Base-by-base conservation (phyloP, 208 protist species). In the Angomonas deanei region DNA sequence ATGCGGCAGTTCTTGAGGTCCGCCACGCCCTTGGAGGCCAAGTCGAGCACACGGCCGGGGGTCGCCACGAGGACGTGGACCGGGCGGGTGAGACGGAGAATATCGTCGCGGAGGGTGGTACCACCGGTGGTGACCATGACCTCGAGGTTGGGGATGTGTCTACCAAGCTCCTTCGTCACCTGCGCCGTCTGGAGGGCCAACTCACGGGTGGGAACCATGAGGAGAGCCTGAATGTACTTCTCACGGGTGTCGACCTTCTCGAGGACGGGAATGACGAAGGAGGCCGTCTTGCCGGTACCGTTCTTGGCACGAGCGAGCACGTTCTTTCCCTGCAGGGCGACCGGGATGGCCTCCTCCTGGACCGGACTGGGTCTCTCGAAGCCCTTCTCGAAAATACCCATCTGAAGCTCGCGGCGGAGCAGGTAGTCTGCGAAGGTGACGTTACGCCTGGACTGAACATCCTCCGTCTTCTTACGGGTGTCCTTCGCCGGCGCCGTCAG, bases 61-160 rank as follows among this genome's bases (percentile, higher is more conserved):
- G 98, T 99, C 27, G 97, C 97, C n/a, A 99, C 97, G n/a, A 99
- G 78, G 53, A 99, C 90, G 68, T 99, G 98, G 50, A 99, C 98
- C n/a, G 88, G 75, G 61, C 91, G 82, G 26, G 88, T 96, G 30
- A 99, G 86, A 28, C 98, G 86, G 26, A 99, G 74, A 74, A 99
- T 99, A 80, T 99, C 98, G 57, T 99, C 98, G 30, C 96, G 96
- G 21, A 99, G 82, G 10, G 80, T 93, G 28, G 97, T 99, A 57
- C 98, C 98, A 48, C 98, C 98, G 1, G 97, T 99, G 27, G 93
- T 98, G 50, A 98, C 88, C 97, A 98, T 98, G 57, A 97, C 91
- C 72, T 98, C 80, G 17, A 98, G 77, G 57, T 75, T 78, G 34
- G 95, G 66, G 76, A 99, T 95, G 80, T 99, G 93, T 80, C 98